These are phyloP conservation scores for Albatrellus sp. DNA, from an alignment of 1,284 basidiomycete species.

Conservation along the genomic window DNA sequence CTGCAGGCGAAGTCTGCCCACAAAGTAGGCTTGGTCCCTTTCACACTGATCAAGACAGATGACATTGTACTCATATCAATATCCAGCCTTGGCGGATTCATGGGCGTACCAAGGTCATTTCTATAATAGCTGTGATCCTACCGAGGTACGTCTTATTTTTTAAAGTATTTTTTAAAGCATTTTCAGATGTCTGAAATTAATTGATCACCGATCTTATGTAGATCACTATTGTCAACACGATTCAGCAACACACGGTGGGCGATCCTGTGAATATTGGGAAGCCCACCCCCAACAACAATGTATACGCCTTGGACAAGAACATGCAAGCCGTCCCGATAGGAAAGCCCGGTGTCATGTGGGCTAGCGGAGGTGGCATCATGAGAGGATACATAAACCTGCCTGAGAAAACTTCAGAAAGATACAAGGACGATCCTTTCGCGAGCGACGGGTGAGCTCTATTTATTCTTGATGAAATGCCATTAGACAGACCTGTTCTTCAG, in stretches of 20 bases:
- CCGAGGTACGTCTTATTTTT: conserved; percentile 24
- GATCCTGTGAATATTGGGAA: conserved; percentile 35
- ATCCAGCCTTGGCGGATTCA: conserved; percentile 37
- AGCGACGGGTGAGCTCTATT: conserved; percentile 28
- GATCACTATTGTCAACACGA: conserved; percentile 51
- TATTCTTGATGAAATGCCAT: neutral
- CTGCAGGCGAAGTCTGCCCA: conserved; percentile 50
- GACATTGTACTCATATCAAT: conserved; percentile 1
- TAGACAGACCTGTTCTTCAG: conserved; percentile 17
- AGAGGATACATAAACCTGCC: conserved; percentile 43
- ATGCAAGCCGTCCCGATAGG: conserved; percentile 39
- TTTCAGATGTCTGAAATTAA: neutral
- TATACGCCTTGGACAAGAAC: conserved; percentile 42
- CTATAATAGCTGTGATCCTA: conserved; percentile 38
- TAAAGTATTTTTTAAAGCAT: neutral
- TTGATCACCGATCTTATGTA: conserved; percentile 11
- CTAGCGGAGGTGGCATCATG: conserved; percentile 40
- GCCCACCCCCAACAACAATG: conserved; percentile 46
- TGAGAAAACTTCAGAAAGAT: conserved; percentile 39
- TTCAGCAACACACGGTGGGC: conserved; percentile 33
- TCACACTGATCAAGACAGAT: neutral
- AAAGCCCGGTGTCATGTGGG: conserved; percentile 44
- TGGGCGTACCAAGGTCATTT: conserved; percentile 32
- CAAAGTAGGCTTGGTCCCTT: conserved; percentile 24
- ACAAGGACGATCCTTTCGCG: conserved; percentile 35